Base-by-base conservation (phyloP, 2,329 filamentous ascomycete genomes). In the Cercospora janseana region DNA sequence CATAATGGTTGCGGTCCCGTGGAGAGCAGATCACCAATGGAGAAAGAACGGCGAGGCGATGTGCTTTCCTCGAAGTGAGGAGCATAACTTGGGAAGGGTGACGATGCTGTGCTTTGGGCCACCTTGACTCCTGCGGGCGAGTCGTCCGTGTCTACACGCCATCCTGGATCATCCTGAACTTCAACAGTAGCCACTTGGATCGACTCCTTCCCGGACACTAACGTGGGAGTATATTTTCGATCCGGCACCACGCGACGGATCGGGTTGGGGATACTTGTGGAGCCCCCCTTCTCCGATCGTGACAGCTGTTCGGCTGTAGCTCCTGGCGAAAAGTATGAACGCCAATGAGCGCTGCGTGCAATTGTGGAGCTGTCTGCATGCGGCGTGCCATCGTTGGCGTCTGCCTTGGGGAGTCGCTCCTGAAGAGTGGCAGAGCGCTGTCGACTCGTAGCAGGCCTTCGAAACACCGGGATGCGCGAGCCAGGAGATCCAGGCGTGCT, bases 401-500 rank as follows among this genome's bases (percentile, higher is more conserved):
- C 50, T 15, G 46, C 46, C 16, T 21, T 46, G 13, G 46, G 48
- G 28, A 55, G 46, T 8, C 51, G 51, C 13, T 63, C 61, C 59
- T 87, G 81, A 21, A 88, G 71, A 1, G 85, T 88, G 26, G 81
- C 82, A 37, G 85, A 86, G 60, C 87, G 78, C 66, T 91, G 86
- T 63, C 90, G 86, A 66, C 87, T 90, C 13, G 87, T 91, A 37
- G 86, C 86, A 45, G 87, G 87, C 60, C 87, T 76, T 51, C 85
- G 81, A 52, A 91, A 76, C 16, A 86, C 72, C 59, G 82, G 80
- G 54, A 86, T 73, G 61, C 85, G 80, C 40, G 82, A 79, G 57
- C 72, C 80, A 12, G 57, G 76, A 9, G 75, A 70, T 40, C 73
- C 66, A 54, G 72, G 70, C 45, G 73, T 64, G 44, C 71, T 71